A percentile compares a stretch with the other conserved stretches of the same genome.
Conservation (phyloP, 2,329 filamentous ascomycete genomes). For the Coniochaeta hoffmannii region DNA sequence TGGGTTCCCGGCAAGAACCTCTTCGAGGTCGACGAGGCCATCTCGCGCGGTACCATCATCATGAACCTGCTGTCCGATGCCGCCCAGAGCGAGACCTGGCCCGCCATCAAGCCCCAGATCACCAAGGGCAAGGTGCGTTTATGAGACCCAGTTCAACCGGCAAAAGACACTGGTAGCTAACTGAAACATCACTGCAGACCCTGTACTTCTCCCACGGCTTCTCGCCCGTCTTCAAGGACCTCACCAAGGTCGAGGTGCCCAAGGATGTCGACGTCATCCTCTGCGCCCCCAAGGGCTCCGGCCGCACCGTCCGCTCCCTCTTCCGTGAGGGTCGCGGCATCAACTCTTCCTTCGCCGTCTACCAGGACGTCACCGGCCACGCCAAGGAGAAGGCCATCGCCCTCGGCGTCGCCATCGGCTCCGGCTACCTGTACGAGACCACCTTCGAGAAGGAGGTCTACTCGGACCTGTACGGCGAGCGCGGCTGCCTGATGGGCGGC, state of each 20-base stretch:
- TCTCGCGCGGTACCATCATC: conserved; percentile 85
- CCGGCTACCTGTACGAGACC: conserved; percentile 99
- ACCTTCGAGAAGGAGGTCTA: conserved; percentile 99
- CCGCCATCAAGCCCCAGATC: conserved; percentile 93
- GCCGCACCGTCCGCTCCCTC: conserved; percentile 94
- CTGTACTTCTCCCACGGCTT: conserved; percentile 99
- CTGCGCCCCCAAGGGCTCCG: conserved; percentile 97
- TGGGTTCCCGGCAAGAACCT: conserved; percentile 99
- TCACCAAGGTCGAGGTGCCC: conserved; percentile 97
- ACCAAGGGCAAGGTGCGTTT: conserved; percentile 88
- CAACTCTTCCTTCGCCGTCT: conserved; percentile 98
- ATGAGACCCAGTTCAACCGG: conserved; percentile 6
- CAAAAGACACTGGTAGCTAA: conserved; percentile 2
- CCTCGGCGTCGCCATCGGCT: conserved; percentile 93
- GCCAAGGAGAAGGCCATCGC: conserved; percentile 97
- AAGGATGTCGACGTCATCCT: conserved; percentile 97
- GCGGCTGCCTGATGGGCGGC: conserved; percentile 98
- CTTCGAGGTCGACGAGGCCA: conserved; percentile 96
- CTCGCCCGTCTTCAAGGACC: conserved; percentile 99
- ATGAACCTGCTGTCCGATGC: conserved; percentile 99
- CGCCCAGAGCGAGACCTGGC: conserved; percentile 98
- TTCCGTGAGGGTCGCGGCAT: conserved; percentile 99
- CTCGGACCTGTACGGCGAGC: conserved; percentile 99
- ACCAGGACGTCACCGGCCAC: conserved; percentile 95
- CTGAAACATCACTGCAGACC: conserved; percentile 62